Evolutionary conservation across 179 eudicot genomes (phyloP), one percentile per base, ranked within the genome.

Genomic region (Spinacia oleracea): DNA sequence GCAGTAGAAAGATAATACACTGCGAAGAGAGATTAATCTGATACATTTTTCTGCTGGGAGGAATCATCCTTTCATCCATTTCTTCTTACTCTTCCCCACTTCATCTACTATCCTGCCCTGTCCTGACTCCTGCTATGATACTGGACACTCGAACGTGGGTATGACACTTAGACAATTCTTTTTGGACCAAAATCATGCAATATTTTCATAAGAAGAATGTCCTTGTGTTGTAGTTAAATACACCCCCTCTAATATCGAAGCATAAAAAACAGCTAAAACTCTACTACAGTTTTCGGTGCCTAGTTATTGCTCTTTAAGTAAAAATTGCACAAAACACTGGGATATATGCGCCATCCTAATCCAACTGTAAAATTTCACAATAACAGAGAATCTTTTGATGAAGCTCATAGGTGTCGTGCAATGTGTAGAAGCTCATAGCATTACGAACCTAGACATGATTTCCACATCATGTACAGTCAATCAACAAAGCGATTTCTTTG

Each of bases 401-500:
- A 65, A 34, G 45, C 70, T 38, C 70, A 12, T 67, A 67, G 14
- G 31, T 67, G 53, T 43, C 51, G 9, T 43, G 9, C 14, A n/a
- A n/a, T 43, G 67, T 62, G 38, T 23, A 23, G 43, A 43, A 12
- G 40, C 12, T n/a, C 34, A 69, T 5, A 23, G 11, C 43, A 42
- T 20, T 23, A 23, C 10, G 29, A 69, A 43, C 43, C 31, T 69
- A 69, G 53, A 69, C 32, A 42, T 45, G 46, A 42, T 70, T 10
- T 70, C 21, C 14, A 23, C 55, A 45, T 70, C 73, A 43, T 69
- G 34, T 69, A 69, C 32, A 9, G 34, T 69, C 46, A 38, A 68
- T 40, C 50, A 68, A 40, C 72, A 68, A 1, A 68, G 45, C 31
- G 15, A 68, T 9, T 42, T 68, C 72, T 64, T 14, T 15, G 42